Evolutionary conservation across 805 yeast species (phyloP), one percentile per base, ranked within the genome.

Genomic region (Barnettozyma populi): DNA sequence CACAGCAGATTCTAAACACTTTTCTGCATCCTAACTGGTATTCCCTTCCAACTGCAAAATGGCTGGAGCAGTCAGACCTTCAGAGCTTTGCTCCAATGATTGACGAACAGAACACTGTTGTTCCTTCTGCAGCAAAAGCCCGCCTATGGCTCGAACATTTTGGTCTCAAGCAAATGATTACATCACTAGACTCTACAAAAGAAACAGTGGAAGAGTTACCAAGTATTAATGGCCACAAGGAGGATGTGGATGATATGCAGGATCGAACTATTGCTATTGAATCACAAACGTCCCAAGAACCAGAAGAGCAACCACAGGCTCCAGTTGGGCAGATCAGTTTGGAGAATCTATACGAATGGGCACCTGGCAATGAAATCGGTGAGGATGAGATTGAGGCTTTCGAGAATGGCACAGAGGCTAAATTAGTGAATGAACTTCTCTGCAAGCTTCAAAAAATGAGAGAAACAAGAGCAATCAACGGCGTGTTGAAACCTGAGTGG

Each of bases 1-100:
- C 80, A 8, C 76, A 73, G 56, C 80, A 80, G 54, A 71, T 84
- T 45, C 64, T 83, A 57, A 66, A 71, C 37, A 74, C 72, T 45
- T 75, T 76, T 54, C 62, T 78, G 49, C 84, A 80, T 61, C 84
- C 84, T 25, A 78, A 79, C 51, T 80, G 85, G 84, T 74, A 75
- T 50, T 75, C 80, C 6, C 63, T 86, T 44, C 82, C 89, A 10
- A 72, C 82, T 5, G 74, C 87, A 2, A 73, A 73, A 41, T 86
- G 92, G 90, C 64, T 85, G 20, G 74, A 75, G 44, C 74, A 73
- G 48, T 71, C 68, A 45, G 69, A 61, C n/a, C 63, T 68, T 25
- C 68, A 73, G 41, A 71, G 79, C 13, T 85, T 84, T 71, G 87
- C 88, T 0, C 94, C 94, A 5, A 62, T 75, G 10, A 66, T 73